Percentiles rank a stretch among this genome's conserved stretches.
Conservation (phyloP, 352 stramenopile genomes). For the Pythium phragmiticola region DNA sequence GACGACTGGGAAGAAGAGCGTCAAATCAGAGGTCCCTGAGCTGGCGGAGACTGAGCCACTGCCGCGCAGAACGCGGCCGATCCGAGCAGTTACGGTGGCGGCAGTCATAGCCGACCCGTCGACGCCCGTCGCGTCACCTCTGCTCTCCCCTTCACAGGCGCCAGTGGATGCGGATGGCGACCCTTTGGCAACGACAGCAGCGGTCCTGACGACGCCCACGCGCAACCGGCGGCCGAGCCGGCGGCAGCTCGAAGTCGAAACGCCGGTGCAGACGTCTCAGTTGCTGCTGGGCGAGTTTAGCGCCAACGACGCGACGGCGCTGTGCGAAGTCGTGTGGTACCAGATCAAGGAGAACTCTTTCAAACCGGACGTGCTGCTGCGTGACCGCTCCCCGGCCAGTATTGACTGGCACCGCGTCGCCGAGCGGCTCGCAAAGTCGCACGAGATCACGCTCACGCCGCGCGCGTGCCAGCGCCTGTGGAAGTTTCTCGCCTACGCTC, state of each 20-base stretch:
- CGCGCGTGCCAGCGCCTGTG: constrained; percentile 57
- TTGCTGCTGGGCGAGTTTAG: constrained; percentile 44
- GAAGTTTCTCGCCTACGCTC: constrained; percentile 75
- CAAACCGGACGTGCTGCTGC: constrained; percentile 37
- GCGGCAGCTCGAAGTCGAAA: constrained; percentile 15
- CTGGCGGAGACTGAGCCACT: background rate
- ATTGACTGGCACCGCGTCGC: constrained; percentile 56
- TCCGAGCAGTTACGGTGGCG: constrained; percentile 6
- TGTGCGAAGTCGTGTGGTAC: constrained; percentile 55
- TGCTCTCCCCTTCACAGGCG: background rate
- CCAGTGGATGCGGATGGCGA: background rate
- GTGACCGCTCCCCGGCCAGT: constrained; percentile 35
- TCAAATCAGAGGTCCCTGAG: background rate
- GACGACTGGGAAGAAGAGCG: background rate
- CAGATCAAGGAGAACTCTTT: constrained; percentile 56
- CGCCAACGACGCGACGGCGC: constrained; percentile 43
- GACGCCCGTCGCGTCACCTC: background rate
- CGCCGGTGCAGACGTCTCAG: constrained; percentile 11
- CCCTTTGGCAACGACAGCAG: background rate
- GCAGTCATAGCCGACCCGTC: background rate
- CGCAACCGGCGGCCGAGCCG: constrained; percentile 25
- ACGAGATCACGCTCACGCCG: constrained; percentile 36
- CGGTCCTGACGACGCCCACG: constrained; percentile 16
- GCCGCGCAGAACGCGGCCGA: background rate
- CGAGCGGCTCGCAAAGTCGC: constrained; percentile 35